Conservation (phyloP, 345 rosid species). For the Moricandia arvensis region DNA sequence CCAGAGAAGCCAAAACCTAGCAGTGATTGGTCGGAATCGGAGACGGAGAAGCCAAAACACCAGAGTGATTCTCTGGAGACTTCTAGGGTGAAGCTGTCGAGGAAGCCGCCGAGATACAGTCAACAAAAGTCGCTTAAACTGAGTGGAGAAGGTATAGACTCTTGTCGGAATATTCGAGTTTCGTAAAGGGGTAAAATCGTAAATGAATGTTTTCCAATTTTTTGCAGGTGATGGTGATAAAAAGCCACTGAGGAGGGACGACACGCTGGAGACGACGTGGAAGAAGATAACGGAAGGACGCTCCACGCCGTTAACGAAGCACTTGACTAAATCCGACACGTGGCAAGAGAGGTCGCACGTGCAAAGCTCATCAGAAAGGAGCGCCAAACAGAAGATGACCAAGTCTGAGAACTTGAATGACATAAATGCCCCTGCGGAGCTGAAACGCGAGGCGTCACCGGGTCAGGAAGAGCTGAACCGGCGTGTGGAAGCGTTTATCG, state of each 20-base stretch:
- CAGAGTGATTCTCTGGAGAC: slow-evolving; percentile 49
- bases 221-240: slow-evolving; percentile 4
- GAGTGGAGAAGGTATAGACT: slow-evolving; percentile 52
- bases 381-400: slow-evolving; percentile 35
- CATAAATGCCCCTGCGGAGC: not conserved
- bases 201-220: not conserved
- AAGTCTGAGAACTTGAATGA: slow-evolving; percentile 62
- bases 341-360: slow-evolving; percentile 43
- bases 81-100: slow-evolving; percentile 21
- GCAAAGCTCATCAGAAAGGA: not conserved
- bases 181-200: slow-evolving; percentile 8
- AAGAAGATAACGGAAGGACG: slow-evolving; percentile 88
- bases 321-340: slow-evolving; percentile 79
- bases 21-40: slow-evolving; percentile 32
- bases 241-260: slow-evolving; percentile 49
- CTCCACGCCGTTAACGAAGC: slow-evolving; percentile 72
- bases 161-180: not conserved
- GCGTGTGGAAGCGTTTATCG: slow-evolving; percentile 88
- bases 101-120: slow-evolving; percentile 54
- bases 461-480: slow-evolving; percentile 93
- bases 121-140: slow-evolving; percentile 52
- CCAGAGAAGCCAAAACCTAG: slow-evolving; percentile 23
- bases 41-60: not conserved
- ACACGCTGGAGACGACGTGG: slow-evolving; percentile 95
- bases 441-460: slow-evolving; percentile 66